These are phyloP conservation scores for Linum lewisii DNA, from an alignment of 345 rosid species.

Conservation along the genomic window DNA sequence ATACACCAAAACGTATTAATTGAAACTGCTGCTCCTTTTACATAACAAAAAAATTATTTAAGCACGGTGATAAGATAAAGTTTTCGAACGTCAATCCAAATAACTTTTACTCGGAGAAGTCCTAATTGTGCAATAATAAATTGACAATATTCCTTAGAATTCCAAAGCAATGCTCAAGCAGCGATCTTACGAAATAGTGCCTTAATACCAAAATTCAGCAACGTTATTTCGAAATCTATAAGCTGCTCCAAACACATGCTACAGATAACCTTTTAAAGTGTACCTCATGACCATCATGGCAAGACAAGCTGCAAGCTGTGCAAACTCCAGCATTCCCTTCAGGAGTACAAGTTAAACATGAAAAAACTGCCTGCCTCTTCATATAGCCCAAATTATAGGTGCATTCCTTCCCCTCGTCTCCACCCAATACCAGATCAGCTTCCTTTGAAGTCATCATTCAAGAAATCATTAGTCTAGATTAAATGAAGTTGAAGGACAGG, in stretches of 20 bases:
- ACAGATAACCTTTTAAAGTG: not conserved
- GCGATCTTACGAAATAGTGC: too few relatives aligned
- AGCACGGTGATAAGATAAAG: not conserved
- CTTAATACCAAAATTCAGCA: not conserved
- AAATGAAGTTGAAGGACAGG: not conserved
- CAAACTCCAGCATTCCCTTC: conserved; percentile 90
- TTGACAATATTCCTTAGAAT: too few relatives aligned
- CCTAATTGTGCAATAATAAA: too few relatives aligned
- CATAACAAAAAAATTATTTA: not conserved
- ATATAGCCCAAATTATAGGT: conserved; percentile 74
- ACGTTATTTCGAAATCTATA: too few relatives aligned
- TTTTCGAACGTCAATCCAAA: too few relatives aligned
- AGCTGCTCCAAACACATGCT: not conserved
- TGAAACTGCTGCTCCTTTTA: not conserved
- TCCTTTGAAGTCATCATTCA: conserved; percentile 35
- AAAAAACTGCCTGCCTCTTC: conserved; percentile 93
- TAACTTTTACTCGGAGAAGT: too few relatives aligned
- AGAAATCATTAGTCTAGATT: not conserved
- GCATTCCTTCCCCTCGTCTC: conserved; percentile 93
- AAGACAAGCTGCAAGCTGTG: conserved; percentile 89
- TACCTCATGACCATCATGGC: conserved; percentile 99
- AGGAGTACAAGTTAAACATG: conserved; percentile 86
- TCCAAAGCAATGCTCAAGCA: too few relatives aligned
- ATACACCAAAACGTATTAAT: not conserved
- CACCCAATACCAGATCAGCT: conserved; percentile 94